Evolutionary conservation across 805 yeast genomes (phyloP).

Genomic region (Candida andamanensis): DNA sequence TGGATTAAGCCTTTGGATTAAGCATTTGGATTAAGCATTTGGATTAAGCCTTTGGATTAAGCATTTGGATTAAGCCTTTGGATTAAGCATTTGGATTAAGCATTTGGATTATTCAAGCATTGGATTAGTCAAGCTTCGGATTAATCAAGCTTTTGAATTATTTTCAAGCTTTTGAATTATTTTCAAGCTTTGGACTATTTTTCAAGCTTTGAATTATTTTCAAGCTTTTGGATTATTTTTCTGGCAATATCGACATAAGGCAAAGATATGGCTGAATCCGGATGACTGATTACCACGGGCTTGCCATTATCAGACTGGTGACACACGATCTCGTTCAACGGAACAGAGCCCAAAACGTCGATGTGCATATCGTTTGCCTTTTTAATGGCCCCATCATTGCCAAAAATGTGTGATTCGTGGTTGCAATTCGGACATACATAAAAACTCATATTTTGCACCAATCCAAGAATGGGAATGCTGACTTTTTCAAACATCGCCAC

Average conservation of each 20-base stretch:
- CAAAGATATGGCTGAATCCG: slow-evolving; percentile 28
- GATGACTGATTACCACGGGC: slow-evolving; percentile 51
- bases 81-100: no score
- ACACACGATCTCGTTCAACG: slow-evolving; percentile 59
- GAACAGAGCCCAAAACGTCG: slow-evolving; percentile 59
- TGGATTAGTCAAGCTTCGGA: no score
- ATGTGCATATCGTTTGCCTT: slow-evolving; percentile 47
- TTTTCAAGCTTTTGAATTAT: no score
- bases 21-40: no score
- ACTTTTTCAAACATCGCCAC: slow-evolving; percentile 73
- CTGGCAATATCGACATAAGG: slow-evolving; percentile 49
- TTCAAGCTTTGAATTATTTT: no score
- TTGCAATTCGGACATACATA: slow-evolving; percentile 71
- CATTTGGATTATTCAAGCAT: no score
- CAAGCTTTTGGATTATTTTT: slow-evolving; percentile 4
- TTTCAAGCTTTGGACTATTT: no score
- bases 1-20: no score
- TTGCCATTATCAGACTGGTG: slow-evolving; percentile 56
- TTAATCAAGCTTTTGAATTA: no score
- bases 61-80: no score
- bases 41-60: no score
- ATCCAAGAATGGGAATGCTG: slow-evolving; percentile 64
- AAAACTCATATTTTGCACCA: slow-evolving; percentile 80
- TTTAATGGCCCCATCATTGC: slow-evolving; percentile 51
- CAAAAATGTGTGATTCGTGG: slow-evolving; percentile 72